A percentile compares a stretch with the other conserved stretches of the same genome.
phyloP scores from a whole-genome alignment of 2,329 filamentous ascomycete species.

The Alternaria sp. region DNA sequence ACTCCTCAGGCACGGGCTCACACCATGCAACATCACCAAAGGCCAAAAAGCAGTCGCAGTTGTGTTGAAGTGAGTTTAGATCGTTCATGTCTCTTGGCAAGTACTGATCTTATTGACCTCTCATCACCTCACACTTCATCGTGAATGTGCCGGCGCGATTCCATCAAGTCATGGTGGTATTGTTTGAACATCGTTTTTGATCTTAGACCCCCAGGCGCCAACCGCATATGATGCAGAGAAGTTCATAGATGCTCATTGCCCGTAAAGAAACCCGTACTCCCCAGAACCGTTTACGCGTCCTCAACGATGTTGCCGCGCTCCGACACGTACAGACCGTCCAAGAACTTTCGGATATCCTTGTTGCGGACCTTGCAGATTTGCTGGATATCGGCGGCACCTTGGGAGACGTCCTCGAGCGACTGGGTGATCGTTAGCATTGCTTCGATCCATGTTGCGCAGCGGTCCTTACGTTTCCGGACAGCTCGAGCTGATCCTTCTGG shows the following conservation, averaged over 20 bases:
- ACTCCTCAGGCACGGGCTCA: not conserved
- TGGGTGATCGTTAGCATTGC: constrained; percentile 29
- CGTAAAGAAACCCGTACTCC: constrained; percentile 50
- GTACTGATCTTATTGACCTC: constrained; percentile 11
- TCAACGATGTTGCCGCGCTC: constrained; percentile 95
- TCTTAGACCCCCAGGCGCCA: constrained; percentile 48
- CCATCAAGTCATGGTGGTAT: constrained; percentile 42
- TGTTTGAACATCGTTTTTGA: constrained; percentile 50
- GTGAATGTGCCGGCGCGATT: constrained; percentile 13
- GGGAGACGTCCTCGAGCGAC: constrained; percentile 94
- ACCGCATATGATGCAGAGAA: constrained; percentile 50
- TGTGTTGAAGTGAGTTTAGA: constrained; percentile 6
- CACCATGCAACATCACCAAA: not conserved
- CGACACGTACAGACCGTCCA: constrained; percentile 99
- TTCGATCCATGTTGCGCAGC: not conserved
- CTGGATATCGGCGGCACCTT: constrained; percentile 98
- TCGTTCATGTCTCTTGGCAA: constrained; percentile 6
- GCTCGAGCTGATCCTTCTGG: constrained; percentile 97
- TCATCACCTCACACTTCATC: constrained; percentile 9
- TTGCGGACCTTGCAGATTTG: constrained; percentile 99
- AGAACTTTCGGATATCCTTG: constrained; percentile 99
- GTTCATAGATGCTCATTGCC: constrained; percentile 50
- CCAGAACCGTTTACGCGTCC: constrained; percentile 52
- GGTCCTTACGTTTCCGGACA: constrained; percentile 74
- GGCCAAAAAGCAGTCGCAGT: not conserved